Percentiles rank a stretch among this genome's conserved stretches.
These are phyloP conservation scores for Lasiodiplodia sp. DNA, from an alignment of 2,329 filamentous ascomycete genomes.

Conservation along the genomic window DNA sequence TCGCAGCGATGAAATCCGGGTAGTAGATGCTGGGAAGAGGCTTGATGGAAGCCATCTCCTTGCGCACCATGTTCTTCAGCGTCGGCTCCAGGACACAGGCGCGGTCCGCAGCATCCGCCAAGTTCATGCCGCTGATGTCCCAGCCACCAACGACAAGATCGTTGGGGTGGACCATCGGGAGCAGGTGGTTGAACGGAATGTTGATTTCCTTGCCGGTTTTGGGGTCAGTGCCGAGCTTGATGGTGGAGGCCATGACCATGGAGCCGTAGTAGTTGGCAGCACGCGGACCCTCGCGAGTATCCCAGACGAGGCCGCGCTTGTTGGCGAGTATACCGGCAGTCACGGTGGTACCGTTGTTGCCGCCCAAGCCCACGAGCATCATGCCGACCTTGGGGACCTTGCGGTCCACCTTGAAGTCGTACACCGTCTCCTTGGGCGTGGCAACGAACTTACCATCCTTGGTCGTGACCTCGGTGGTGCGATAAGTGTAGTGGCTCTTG, in stretches of 20 bases:
- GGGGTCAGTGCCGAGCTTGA: constrained; percentile 91
- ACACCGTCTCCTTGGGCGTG: constrained; percentile 84
- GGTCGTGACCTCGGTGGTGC: constrained; percentile 83
- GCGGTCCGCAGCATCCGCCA: constrained; percentile 93
- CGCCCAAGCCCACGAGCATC: constrained; percentile 98
- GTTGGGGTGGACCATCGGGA: constrained; percentile 97
- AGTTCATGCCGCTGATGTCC: constrained; percentile 93
- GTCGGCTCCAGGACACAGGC: constrained; percentile 95
- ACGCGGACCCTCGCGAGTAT: constrained; percentile 87
- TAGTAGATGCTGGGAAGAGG: constrained; percentile 97
- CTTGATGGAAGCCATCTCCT: constrained; percentile 89
- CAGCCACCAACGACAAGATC: constrained; percentile 94
- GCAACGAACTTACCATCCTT: constrained; percentile 81
- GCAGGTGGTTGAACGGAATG: constrained; percentile 90
- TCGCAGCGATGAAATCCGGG: constrained; percentile 98
- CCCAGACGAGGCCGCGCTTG: constrained; percentile 83
- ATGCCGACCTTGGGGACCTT: constrained; percentile 91
- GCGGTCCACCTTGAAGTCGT: constrained; percentile 97
- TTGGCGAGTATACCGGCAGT: constrained; percentile 98
- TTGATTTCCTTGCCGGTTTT: constrained; percentile 89
- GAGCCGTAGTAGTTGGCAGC: constrained; percentile 98
- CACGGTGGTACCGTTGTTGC: constrained; percentile 97
- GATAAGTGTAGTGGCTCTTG: constrained; percentile 93
- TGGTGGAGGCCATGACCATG: constrained; percentile 93
- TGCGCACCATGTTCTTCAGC: constrained; percentile 85